A percentile compares a stretch with the other conserved stretches of the same genome.
phyloP scores from a whole-genome alignment of 208 protist genomes.

The Trypanosoma grayi region DNA sequence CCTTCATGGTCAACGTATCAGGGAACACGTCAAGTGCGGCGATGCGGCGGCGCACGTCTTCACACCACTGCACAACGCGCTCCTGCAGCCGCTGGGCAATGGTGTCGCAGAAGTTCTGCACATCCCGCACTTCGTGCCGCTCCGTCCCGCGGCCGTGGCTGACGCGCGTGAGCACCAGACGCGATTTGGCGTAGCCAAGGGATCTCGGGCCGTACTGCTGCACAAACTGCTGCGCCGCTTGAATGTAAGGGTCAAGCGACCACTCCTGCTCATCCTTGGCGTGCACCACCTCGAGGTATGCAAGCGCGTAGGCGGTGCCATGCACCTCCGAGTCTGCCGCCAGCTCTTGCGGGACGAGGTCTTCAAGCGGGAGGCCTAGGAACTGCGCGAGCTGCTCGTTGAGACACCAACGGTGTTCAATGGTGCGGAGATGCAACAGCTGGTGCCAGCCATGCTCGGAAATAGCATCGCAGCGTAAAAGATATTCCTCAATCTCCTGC shows the following conservation, averaged over 20 bases:
- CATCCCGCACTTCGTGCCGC: constrained; percentile 49
- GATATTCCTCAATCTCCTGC: constrained; percentile 46
- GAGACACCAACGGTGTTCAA: constrained; percentile 78
- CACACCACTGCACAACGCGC: constrained; percentile 52
- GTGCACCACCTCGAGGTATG: constrained; percentile 76
- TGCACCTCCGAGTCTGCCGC: constrained; percentile 60
- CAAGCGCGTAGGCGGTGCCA: constrained; percentile 82
- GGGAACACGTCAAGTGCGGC: constrained; percentile 15
- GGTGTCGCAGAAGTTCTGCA: constrained; percentile 53
- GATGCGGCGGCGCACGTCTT: constrained; percentile 41
- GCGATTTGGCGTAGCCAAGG: constrained; percentile 50
- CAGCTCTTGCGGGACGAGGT: constrained; percentile 49
- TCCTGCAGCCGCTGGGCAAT: constrained; percentile 55
- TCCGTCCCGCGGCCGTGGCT: constrained; percentile 32
- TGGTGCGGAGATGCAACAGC: constrained; percentile 79
- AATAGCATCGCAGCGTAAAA: constrained; percentile 67
- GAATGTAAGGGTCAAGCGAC: constrained; percentile 57
- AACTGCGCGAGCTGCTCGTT: constrained; percentile 69
- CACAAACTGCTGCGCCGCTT: constrained; percentile 50
- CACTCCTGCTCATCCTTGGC: constrained; percentile 66
- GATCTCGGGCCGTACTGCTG: constrained; percentile 35
- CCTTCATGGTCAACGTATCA: constrained; percentile 32
- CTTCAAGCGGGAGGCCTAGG: constrained; percentile 55
- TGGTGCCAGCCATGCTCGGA: constrained; percentile 84
- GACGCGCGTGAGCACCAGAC: constrained; percentile 50